These are phyloP conservation scores for Pyrenula aspistea DNA, from an alignment of 495 filamentous ascomycete species.

Conservation along the genomic window DNA sequence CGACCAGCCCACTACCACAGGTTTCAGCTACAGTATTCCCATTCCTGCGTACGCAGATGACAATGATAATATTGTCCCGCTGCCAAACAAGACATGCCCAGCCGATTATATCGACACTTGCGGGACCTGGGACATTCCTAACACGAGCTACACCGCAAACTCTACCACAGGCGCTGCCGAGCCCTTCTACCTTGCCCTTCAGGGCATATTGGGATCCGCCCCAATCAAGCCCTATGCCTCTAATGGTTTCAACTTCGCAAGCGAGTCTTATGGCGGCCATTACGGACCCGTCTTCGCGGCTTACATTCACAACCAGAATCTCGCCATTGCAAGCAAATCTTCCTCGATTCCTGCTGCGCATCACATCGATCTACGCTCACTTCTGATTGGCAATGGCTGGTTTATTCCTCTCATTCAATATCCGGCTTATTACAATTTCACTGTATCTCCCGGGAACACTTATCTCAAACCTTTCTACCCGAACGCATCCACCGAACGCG, in stretches of 20 bases:
- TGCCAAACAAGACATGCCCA: constrained; percentile 40
- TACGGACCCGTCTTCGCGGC: constrained; percentile 48
- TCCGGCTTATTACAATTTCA: constrained; percentile 53
- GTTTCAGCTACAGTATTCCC: constrained; percentile 45
- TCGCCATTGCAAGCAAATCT: constrained; percentile 13
- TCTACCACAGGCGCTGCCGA: constrained; percentile 41
- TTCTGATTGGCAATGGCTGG: constrained; percentile 48
- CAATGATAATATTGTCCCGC: constrained; percentile 7
- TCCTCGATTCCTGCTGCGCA: constrained; percentile 25
- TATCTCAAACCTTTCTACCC: constrained; percentile 43
- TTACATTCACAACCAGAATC: constrained; percentile 39
- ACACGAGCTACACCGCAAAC: constrained; percentile 37
- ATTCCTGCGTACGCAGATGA: constrained; percentile 32
- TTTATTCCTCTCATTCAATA: constrained; percentile 50
- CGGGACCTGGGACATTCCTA: constrained; percentile 41
- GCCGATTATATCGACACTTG: constrained; percentile 39
- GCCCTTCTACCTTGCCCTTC: constrained; percentile 46
- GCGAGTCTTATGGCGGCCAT: constrained; percentile 48
- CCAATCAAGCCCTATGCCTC: constrained; percentile 37
- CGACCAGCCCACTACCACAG: constrained; percentile 46
- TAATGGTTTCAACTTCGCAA: constrained; percentile 44
- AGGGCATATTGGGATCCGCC: constrained; percentile 53
- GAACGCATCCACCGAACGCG: constrained; percentile 25
- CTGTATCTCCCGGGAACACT: constrained; percentile 41
- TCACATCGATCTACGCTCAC: constrained; percentile 39